phyloP scores from a whole-genome alignment of 2,329 filamentous ascomycete genomes.

The Clarireedia homoeocarpa region DNA sequence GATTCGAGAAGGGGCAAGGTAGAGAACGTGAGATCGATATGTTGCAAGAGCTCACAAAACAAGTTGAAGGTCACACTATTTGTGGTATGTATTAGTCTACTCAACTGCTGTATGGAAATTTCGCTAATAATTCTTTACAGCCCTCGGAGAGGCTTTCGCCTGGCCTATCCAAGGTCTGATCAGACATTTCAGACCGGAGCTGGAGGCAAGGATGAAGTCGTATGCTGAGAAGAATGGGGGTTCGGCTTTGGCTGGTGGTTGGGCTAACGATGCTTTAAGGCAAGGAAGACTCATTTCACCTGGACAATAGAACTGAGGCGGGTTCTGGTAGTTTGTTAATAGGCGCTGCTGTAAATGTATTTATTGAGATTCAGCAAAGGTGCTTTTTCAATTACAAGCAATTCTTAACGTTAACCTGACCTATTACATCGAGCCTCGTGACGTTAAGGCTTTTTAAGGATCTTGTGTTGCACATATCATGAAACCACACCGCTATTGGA shows the following conservation, averaged over 20 bases:
- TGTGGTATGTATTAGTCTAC: slow-evolving; percentile 56
- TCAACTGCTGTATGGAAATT: neutral
- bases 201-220: slow-evolving; percentile 83
- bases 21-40: slow-evolving; percentile 94
- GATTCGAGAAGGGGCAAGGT: slow-evolving; percentile 87
- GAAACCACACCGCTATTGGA: neutral
- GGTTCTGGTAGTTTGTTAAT: slow-evolving; percentile 19
- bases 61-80: slow-evolving; percentile 98
- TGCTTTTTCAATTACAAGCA: slow-evolving; percentile 9
- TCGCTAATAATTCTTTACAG: slow-evolving; percentile 33
- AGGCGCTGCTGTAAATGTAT: slow-evolving; percentile 23
- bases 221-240: slow-evolving; percentile 69
- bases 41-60: slow-evolving; percentile 98
- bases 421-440: no score
- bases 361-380: slow-evolving; percentile 22
- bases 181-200: slow-evolving; percentile 92
- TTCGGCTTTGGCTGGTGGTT: slow-evolving; percentile 75
- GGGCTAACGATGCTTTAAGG: slow-evolving; percentile 65
- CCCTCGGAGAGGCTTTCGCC: slow-evolving; percentile 93
- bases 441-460: no score
- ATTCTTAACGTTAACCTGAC: neutral
- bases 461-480: neutral
- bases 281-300: slow-evolving; percentile 82
- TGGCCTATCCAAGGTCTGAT: slow-evolving; percentile 99
- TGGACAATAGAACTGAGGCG: slow-evolving; percentile 61